Base-by-base conservation (phyloP, 2,329 filamentous ascomycete species). In the Talaromyces funiculosus region DNA sequence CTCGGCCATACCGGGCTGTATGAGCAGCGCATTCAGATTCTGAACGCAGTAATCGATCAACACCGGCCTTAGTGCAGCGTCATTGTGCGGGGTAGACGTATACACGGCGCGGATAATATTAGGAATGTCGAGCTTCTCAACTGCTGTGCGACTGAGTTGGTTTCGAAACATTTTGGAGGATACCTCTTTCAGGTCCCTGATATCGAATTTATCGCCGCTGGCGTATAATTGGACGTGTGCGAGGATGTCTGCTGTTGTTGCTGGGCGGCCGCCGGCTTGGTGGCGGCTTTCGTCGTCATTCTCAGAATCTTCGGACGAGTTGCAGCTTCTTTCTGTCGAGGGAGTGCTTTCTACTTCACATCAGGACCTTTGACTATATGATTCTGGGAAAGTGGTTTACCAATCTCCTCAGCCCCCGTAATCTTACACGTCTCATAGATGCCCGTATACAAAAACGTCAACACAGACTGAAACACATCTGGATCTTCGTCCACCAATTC, bases 391-490 rank as follows among this genome's bases (percentile, higher is more conserved):
- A n/a, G n/a, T n/a, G n/a, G 12, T 33, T 8, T 33, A 62, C 61
- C 61, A 42, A 42, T 43, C 16, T 47, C 57, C 42, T 49, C 51
- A n/a, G 33, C 31, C 26, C 53, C 57, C 20, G 61, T 35, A 18
- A 62, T 62, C 61, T 60, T 60, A 18, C 51, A 47, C 5, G 61
- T 62, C 57, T 62, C 61, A 33, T 62, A 62, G 10, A 60, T 62
- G 20, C 62, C 62, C 9, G 62, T 63, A 43, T 63, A 63, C 35
- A 63, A 18, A 54, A 62, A 63, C 20, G 62, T 60, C 60, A 63
- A 18, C 22, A 63, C 57, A 22, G 62, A 43, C 37, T 63, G 62
- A 12, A 63, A 59, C 42, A 63, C 60, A 16, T 63, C 60, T 2
- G 62, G 62, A 31, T 62, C 56, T 43, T 62, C 60, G n/a, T 63